These are phyloP conservation scores for Cladophialophora exuberans DNA, from an alignment of 2,329 filamentous ascomycete species.

Conservation along the genomic window DNA sequence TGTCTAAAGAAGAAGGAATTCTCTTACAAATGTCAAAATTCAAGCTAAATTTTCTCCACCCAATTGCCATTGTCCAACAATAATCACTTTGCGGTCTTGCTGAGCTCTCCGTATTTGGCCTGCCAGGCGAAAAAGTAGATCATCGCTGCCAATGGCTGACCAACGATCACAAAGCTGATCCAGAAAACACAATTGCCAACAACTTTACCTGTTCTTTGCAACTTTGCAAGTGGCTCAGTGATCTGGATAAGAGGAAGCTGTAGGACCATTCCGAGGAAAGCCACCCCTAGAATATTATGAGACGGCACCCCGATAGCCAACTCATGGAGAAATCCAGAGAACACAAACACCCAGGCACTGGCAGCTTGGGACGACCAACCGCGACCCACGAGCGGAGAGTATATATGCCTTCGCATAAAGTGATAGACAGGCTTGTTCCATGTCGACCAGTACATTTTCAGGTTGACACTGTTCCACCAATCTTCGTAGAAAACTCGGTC, in stretches of 20 bases:
- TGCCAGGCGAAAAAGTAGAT: slow-evolving; percentile 99
- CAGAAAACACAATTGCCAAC: slow-evolving; percentile 95
- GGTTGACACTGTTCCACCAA: slow-evolving; percentile 93
- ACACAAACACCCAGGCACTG: slow-evolving; percentile 80
- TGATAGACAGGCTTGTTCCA: slow-evolving; percentile 99
- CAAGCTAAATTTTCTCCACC: background rate
- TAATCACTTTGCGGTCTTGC: background rate
- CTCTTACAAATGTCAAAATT: background rate
- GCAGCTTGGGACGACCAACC: slow-evolving; percentile 74
- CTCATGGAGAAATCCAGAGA: slow-evolving; percentile 90
- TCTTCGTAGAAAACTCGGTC: slow-evolving; percentile 95
- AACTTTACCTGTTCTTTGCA: slow-evolving; percentile 71
- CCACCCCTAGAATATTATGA: slow-evolving; percentile 81
- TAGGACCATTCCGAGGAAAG: slow-evolving; percentile 90
- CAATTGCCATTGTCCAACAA: background rate
- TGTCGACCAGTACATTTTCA: slow-evolving; percentile 88
- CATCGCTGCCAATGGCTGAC: slow-evolving; percentile 88
- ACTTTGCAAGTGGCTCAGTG: slow-evolving; percentile 78
- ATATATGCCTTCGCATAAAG: slow-evolving; percentile 95
- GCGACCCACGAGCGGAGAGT: slow-evolving; percentile 81
- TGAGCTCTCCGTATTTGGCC: slow-evolving; percentile 90
- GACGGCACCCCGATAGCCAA: slow-evolving; percentile 91
- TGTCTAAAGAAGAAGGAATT: background rate
- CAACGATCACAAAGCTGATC: slow-evolving; percentile 93
- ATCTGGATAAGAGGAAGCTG: slow-evolving; percentile 86